These are phyloP conservation scores for Aspergillus homomorphus DNA, from an alignment of 495 filamentous ascomycete genomes.

Conservation along the genomic window DNA sequence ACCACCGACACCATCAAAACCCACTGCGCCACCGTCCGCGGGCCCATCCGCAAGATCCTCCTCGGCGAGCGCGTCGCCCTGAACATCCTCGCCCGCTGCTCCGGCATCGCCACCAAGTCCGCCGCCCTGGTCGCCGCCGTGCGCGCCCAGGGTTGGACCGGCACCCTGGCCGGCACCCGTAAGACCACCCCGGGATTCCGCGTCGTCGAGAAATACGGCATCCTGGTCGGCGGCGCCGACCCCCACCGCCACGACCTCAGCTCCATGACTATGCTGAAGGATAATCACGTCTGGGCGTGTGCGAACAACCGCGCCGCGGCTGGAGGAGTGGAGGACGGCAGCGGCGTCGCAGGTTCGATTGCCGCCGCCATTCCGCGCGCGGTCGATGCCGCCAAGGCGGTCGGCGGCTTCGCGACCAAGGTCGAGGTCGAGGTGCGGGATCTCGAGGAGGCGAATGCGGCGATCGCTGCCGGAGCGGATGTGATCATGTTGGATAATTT, in stretches of 20 bases:
- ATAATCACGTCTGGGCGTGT: slow-evolving; percentile 93
- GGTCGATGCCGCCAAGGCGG: slow-evolving; percentile 77
- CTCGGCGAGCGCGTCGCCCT: slow-evolving; percentile 91
- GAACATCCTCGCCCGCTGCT: slow-evolving; percentile 88
- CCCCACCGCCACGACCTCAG: slow-evolving; percentile 88
- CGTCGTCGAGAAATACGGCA: slow-evolving; percentile 96
- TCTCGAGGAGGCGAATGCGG: slow-evolving; percentile 84
- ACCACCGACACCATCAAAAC: slow-evolving; percentile 19
- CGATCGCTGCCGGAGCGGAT: slow-evolving; percentile 86
- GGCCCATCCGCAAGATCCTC: slow-evolving; percentile 80
- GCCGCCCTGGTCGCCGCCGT: slow-evolving; percentile 49
- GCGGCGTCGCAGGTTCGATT: slow-evolving; percentile 25
- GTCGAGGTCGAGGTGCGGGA: slow-evolving; percentile 93
- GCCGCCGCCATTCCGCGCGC: slow-evolving; percentile 76
- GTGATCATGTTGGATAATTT: slow-evolving; percentile 98
- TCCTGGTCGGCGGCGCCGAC: slow-evolving; percentile 89
- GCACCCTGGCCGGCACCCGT: slow-evolving; percentile 87
- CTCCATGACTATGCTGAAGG: slow-evolving; percentile 97
- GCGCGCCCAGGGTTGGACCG: slow-evolving; percentile 65
- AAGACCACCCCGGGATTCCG: slow-evolving; percentile 97
- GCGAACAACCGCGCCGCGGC: slow-evolving; percentile 43
- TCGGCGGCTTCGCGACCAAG: slow-evolving; percentile 85
- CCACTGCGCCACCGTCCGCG: slow-evolving; percentile 76
- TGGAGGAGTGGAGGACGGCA: slow-evolving; percentile 16
- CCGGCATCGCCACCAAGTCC: slow-evolving; percentile 78